phyloP scores from a whole-genome alignment of 805 yeast genomes.

The Kodamaea fukazawae region DNA sequence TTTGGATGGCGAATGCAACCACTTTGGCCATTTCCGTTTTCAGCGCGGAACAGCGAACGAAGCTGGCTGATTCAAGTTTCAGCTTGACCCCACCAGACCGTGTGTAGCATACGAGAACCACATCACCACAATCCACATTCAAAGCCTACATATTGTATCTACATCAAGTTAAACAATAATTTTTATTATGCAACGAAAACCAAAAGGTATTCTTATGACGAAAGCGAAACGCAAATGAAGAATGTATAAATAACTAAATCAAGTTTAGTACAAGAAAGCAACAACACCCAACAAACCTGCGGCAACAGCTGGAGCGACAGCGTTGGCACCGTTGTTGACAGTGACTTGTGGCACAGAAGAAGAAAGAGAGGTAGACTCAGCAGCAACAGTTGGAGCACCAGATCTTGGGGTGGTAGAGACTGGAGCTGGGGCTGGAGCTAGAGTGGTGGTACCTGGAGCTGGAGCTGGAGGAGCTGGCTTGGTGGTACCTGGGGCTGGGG shows the following conservation, averaged over 20 bases:
- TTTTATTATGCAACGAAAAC: no score
- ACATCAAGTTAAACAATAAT: no score
- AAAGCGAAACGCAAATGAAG: no score
- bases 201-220: no score
- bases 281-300: slow-evolving; percentile 15
- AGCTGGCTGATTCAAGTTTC: no score
- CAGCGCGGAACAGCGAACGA: not conserved
- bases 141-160: no score
- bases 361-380: slow-evolving; percentile 9
- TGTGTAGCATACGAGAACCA: no score
- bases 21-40: no score
- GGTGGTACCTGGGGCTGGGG: slow-evolving; percentile 4
- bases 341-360: slow-evolving; percentile 9
- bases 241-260: no score
- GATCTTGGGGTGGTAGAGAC: not conserved
- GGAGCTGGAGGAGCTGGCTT: slow-evolving; percentile 7
- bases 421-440: slow-evolving; percentile 13
- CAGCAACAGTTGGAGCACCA: slow-evolving; percentile 6
- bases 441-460: slow-evolving; percentile 12
- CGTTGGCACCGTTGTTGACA: slow-evolving; percentile 9
- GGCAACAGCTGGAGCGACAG: slow-evolving; percentile 12
- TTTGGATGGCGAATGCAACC: no score
- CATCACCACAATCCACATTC: no score
- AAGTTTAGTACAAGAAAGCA: slow-evolving; percentile 13
- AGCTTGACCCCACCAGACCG: no score